A percentile compares a stretch with the other conserved stretches of the same genome.
These are phyloP conservation scores for Plasmodium inui DNA, from an alignment of 169 alveolate species.

Conservation along the genomic window DNA sequence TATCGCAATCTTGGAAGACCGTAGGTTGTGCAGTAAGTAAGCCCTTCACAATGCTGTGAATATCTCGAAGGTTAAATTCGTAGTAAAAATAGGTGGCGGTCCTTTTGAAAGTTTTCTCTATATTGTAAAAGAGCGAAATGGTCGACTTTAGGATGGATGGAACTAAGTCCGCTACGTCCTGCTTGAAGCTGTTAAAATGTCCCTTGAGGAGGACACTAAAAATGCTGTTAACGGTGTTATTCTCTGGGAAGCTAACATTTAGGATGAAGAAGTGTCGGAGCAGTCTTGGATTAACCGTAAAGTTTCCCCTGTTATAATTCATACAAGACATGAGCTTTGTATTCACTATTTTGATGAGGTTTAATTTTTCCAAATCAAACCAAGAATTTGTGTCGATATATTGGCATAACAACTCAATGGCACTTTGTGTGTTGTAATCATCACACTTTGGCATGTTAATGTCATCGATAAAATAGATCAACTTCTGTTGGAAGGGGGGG, in stretches of 20 bases:
- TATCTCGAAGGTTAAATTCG: slow-evolving; percentile 95
- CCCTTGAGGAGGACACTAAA: slow-evolving; percentile 94
- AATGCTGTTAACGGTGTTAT: slow-evolving; percentile 92
- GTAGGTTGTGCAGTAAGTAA: slow-evolving; percentile 92
- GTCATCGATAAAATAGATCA: slow-evolving; percentile 96
- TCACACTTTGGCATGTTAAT: slow-evolving; percentile 96
- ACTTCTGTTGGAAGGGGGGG: slow-evolving; percentile 94
- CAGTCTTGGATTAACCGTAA: slow-evolving; percentile 93
- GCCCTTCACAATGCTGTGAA: slow-evolving; percentile 95
- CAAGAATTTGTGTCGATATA: slow-evolving; percentile 94
- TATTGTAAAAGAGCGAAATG: slow-evolving; percentile 90
- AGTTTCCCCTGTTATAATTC: slow-evolving; percentile 97
- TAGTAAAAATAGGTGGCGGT: slow-evolving; percentile 97
- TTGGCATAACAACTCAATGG: slow-evolving; percentile 94
- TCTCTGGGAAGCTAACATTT: slow-evolving; percentile 95
- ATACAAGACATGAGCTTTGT: slow-evolving; percentile 93
- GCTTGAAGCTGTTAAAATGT: slow-evolving; percentile 91
- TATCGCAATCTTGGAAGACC: slow-evolving; percentile 91
- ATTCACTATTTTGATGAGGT: slow-evolving; percentile 93
- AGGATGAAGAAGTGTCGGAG: slow-evolving; percentile 96
- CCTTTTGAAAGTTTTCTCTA: slow-evolving; percentile 93
- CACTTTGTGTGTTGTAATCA: slow-evolving; percentile 95
- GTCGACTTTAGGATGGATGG: slow-evolving; percentile 93
- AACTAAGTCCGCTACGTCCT: slow-evolving; percentile 91
- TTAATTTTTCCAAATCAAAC: slow-evolving; percentile 92